phyloP scores from a whole-genome alignment of 1,284 basidiomycete species.

The Sanghuangporus weigelae region DNA sequence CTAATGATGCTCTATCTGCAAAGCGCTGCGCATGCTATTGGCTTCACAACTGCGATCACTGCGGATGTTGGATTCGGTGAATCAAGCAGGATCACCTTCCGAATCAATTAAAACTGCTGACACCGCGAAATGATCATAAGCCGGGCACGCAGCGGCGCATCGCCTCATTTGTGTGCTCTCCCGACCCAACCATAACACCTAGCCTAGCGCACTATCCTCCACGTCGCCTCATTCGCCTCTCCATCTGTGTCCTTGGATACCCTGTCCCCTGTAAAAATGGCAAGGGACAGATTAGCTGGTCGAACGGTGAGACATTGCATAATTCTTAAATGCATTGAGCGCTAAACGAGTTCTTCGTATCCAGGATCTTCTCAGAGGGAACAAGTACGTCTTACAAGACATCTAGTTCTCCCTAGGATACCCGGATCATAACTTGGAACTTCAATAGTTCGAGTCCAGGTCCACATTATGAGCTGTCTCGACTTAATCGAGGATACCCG shows the following conservation, averaged over 20 bases:
- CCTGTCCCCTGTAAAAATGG: background rate
- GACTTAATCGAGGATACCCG: constrained; percentile 44
- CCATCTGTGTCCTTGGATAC: background rate
- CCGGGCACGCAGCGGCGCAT: background rate
- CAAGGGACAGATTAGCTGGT: background rate
- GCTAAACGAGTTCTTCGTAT: too few relatives aligned
- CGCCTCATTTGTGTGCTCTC: too few relatives aligned
- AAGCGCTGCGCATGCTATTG: too few relatives aligned
- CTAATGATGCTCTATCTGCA: too few relatives aligned
- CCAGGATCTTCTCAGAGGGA: too few relatives aligned
- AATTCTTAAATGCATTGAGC: too few relatives aligned
- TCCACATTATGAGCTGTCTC: constrained; percentile 61
- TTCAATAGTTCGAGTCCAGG: background rate
- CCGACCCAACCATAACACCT: too few relatives aligned
- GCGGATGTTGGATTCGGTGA: background rate
- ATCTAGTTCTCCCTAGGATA: too few relatives aligned
- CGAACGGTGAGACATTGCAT: background rate
- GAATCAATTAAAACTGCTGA: background rate
- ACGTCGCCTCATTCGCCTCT: background rate
- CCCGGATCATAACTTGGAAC: too few relatives aligned
- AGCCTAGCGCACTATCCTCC: too few relatives aligned
- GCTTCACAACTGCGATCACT: background rate
- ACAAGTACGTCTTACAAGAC: too few relatives aligned
- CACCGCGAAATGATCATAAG: background rate
- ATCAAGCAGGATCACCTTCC: background rate